These are phyloP conservation scores for Alternaria sp. DNA, from an alignment of 2,329 filamentous ascomycete genomes.

Conservation along the genomic window DNA sequence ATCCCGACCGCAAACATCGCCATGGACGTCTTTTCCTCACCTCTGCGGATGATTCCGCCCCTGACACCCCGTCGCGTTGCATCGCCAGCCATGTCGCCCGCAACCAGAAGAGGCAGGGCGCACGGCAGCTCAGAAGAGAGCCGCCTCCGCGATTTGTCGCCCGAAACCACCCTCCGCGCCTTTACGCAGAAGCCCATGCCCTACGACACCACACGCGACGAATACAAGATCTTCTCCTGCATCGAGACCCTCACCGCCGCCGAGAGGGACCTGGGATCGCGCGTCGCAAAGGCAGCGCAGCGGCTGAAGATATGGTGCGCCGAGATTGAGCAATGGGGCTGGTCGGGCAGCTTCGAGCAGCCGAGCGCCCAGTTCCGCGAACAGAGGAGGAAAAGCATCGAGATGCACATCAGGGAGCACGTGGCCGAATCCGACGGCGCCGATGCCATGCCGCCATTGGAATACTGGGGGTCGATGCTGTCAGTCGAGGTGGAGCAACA, in stretches of 20 bases:
- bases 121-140: slow-evolving; percentile 41
- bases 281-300: slow-evolving; percentile 74
- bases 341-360: slow-evolving; percentile 61
- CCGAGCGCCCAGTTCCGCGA: slow-evolving; percentile 44
- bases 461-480: slow-evolving; percentile 76
- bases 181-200: slow-evolving; percentile 55
- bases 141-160: slow-evolving; percentile 49
- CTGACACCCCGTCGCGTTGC: slow-evolving; percentile 41
- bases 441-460: slow-evolving; percentile 37
- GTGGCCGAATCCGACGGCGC: slow-evolving; percentile 34
- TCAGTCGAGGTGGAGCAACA: slow-evolving; percentile 71
- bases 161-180: slow-evolving; percentile 53
- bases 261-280: slow-evolving; percentile 75
- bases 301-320: slow-evolving; percentile 76
- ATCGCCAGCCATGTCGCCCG: slow-evolving; percentile 48
- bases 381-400: slow-evolving; percentile 41
- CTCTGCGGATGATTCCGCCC: slow-evolving; percentile 42
- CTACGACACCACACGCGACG: slow-evolving; percentile 52
- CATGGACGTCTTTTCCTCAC: slow-evolving; percentile 42
- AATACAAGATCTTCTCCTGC: slow-evolving; percentile 58
- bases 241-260: slow-evolving; percentile 68
- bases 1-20: slow-evolving; percentile 19
- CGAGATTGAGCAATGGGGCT: slow-evolving; percentile 72
- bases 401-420: slow-evolving; percentile 43
- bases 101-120: slow-evolving; percentile 35